phyloP scores from a whole-genome alignment of 208 protist genomes.

The Herpetomonas samuelpessoai region DNA sequence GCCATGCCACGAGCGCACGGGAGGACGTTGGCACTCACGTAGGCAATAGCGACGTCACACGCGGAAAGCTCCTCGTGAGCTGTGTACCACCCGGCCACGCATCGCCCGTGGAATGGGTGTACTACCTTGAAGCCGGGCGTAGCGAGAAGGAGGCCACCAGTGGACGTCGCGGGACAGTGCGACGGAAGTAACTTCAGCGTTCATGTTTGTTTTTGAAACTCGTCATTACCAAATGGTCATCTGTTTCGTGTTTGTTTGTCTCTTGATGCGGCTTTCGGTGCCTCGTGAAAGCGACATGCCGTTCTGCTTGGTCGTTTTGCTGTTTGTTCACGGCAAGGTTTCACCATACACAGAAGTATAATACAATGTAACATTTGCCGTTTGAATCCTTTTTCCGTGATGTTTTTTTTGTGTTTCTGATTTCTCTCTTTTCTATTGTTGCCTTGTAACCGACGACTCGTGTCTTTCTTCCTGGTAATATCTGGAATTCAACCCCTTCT shows the following conservation, averaged over 20 bases:
- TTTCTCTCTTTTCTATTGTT: conserved; percentile 13
- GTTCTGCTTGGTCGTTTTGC: too few species aligned
- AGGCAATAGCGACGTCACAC: conserved; percentile 4
- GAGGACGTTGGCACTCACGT: background rate
- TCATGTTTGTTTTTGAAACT: too few species aligned
- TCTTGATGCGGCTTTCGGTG: too few species aligned
- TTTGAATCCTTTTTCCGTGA: background rate
- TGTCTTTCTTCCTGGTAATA: too few species aligned
- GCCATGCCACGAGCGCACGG: too few species aligned
- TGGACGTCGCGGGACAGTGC: background rate
- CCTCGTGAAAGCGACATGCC: too few species aligned
- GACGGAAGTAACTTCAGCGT: background rate
- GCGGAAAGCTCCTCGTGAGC: conserved; percentile 45
- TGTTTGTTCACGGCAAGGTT: background rate
- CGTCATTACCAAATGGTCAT: too few species aligned
- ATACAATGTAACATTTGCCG: too few species aligned
- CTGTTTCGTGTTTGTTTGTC: too few species aligned
- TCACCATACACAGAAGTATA: background rate
- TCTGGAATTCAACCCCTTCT: too few species aligned
- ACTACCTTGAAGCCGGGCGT: conserved; percentile 70
- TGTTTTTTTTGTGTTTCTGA: conserved; percentile 10
- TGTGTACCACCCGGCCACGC: conserved; percentile 38
- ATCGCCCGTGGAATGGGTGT: conserved; percentile 77
- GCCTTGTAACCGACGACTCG: too few species aligned
- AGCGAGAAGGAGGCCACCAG: conserved; percentile 16